Percentiles rank a stretch among this genome's conserved stretches.
Conservation (phyloP, 768 basidiomycete genomes). For the Russula olivacea region DNA sequence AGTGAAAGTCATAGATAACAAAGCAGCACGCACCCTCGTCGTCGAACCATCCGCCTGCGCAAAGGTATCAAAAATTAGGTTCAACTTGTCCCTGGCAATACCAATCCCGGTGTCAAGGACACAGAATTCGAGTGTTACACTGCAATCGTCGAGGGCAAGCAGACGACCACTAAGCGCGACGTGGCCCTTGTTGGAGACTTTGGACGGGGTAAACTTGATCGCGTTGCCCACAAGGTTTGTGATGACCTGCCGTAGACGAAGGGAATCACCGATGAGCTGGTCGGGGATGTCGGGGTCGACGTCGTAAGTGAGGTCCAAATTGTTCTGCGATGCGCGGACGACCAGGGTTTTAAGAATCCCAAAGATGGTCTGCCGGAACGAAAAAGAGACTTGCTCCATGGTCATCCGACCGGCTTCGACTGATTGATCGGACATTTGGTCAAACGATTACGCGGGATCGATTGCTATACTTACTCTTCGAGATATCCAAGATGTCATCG, state of each 20-base stretch:
- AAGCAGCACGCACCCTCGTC: constrained; percentile 60
- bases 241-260: constrained; percentile 91
- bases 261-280: constrained; percentile 92
- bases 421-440: constrained; percentile 31
- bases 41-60: constrained; percentile 98
- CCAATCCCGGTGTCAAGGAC: constrained; percentile 98
- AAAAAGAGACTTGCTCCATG: constrained; percentile 98
- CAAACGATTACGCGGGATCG: no score
- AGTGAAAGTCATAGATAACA: not conserved
- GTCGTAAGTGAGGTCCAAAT: constrained; percentile 92
- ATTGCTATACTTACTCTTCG: constrained; percentile 64
- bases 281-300: constrained; percentile 95
- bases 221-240: constrained; percentile 94
- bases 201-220: constrained; percentile 80
- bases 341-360: constrained; percentile 94
- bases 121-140: constrained; percentile 91
- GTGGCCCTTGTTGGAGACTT: constrained; percentile 59
- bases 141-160: constrained; percentile 70
- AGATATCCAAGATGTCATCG: constrained; percentile 98
- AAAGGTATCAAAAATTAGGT: constrained; percentile 98
- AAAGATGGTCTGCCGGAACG: constrained; percentile 93
- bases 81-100: constrained; percentile 96
- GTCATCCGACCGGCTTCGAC: constrained; percentile 99
- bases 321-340: constrained; percentile 94
- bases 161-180: constrained; percentile 86